These are phyloP conservation scores for Leccinellum albellum DNA, from an alignment of 768 basidiomycete species.

Conservation along the genomic window DNA sequence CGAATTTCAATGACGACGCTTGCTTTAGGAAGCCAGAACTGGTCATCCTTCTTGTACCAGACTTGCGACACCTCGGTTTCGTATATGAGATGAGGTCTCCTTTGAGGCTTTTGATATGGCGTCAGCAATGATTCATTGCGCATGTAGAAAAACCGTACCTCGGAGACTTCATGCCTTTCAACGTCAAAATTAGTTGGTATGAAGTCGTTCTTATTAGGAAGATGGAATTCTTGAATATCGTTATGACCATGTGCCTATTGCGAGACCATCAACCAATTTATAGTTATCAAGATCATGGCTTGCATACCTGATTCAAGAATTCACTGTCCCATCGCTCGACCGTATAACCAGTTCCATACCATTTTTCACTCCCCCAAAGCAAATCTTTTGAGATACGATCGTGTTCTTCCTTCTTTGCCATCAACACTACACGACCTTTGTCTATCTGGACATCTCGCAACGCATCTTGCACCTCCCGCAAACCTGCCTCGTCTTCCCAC, in stretches of 20 bases:
- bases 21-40: constrained; percentile 93
- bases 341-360: constrained; percentile 88
- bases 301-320: constrained; percentile 52
- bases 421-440: constrained; percentile 67
- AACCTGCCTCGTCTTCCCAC: constrained; percentile 56
- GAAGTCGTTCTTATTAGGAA: constrained; percentile 87
- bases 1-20: constrained; percentile 70
- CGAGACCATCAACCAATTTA: neutral
- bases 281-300: neutral
- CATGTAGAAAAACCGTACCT: constrained; percentile 41
- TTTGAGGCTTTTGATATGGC: constrained; percentile 51
- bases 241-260: constrained; percentile 61
- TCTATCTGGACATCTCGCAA: constrained; percentile 57
- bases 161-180: constrained; percentile 61
- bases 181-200: constrained; percentile 86
- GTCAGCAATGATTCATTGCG: neutral
- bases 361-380: constrained; percentile 76
- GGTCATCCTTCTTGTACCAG: constrained; percentile 98
- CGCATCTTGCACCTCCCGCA: constrained; percentile 55
- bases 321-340: constrained; percentile 66
- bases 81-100: constrained; percentile 70
- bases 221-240: constrained; percentile 61
- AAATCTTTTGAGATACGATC: constrained; percentile 48
- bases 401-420: constrained; percentile 67
- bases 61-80: constrained; percentile 69